Percentiles rank a stretch among this genome's conserved stretches.
phyloP scores from a whole-genome alignment of 164 flowering plant species.

The Vitis rupestris region DNA sequence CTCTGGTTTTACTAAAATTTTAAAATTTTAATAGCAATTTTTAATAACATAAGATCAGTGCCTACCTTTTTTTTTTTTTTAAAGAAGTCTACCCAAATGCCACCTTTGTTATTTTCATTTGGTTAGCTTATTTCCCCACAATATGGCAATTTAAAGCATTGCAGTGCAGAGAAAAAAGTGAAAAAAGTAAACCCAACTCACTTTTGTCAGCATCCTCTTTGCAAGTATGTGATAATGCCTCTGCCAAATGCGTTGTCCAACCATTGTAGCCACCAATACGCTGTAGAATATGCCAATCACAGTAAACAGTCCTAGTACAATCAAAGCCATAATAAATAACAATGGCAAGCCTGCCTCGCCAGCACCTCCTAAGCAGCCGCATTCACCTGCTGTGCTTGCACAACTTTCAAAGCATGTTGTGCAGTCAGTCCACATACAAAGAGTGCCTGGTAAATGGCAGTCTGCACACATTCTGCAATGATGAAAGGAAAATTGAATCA shows the following conservation, averaged over 20 bases:
- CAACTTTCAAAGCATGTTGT: constrained; percentile 87
- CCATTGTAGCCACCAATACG: constrained; percentile 97
- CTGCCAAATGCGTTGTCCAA: constrained; percentile 98
- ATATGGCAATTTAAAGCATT: background rate
- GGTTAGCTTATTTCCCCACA: background rate
- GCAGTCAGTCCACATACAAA: constrained; percentile 98
- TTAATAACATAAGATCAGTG: too few relatives aligned
- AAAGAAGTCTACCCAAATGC: too few relatives aligned
- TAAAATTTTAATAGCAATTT: too few relatives aligned
- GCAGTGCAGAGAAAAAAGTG: background rate
- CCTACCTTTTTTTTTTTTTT: too few relatives aligned
- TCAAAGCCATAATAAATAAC: constrained; percentile 74
- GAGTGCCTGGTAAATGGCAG: constrained; percentile 94
- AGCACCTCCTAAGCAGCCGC: constrained; percentile 94
- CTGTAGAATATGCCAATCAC: constrained; percentile 96
- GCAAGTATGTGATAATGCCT: constrained; percentile 98
- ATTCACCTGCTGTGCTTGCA: constrained; percentile 84
- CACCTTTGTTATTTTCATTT: background rate
- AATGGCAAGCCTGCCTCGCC: constrained; percentile 98
- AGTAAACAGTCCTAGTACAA: constrained; percentile 86
- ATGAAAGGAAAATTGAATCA: background rate
- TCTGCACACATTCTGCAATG: constrained; percentile 89
- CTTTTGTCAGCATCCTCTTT: constrained; percentile 96
- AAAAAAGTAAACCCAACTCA: constrained; percentile 29
- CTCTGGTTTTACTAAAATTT: too few relatives aligned